Conservation (phyloP, 2,329 filamentous ascomycete species). For the Blastomyces emzantsi region DNA sequence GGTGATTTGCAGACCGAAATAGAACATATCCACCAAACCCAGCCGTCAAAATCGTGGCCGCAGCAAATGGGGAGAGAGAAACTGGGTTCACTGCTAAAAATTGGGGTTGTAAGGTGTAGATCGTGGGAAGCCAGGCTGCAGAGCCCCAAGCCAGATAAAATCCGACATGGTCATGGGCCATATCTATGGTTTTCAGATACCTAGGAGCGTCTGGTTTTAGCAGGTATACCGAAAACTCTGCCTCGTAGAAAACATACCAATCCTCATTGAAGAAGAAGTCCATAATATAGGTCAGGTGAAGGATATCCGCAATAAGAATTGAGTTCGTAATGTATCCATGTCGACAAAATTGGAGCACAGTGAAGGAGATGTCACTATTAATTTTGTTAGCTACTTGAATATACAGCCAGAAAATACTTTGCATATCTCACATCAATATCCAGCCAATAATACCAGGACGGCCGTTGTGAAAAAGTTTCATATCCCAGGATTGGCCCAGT, state of each 20-base stretch:
- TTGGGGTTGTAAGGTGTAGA: constrained; percentile 43
- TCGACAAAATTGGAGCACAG: constrained; percentile 36
- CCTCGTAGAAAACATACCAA: constrained; percentile 26
- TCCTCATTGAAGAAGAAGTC: constrained; percentile 45
- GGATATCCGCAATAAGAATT: constrained; percentile 37
- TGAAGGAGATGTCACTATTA: constrained; percentile 31
- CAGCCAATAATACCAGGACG: constrained; percentile 42
- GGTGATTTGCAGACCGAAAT: constrained; percentile 40
- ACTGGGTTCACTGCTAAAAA: constrained; percentile 39
- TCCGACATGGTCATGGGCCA: constrained; percentile 37
- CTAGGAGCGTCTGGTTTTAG: constrained; percentile 11
- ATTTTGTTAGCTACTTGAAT: not conserved
- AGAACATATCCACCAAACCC: constrained; percentile 36
- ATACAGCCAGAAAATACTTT: not conserved
- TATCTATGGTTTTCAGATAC: constrained; percentile 39
- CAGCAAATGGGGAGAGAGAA: constrained; percentile 21
- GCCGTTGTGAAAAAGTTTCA: constrained; percentile 43
- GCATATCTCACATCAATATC: constrained; percentile 35
- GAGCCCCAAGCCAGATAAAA: constrained; percentile 41
- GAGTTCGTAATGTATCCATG: constrained; percentile 35
- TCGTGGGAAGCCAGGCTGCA: constrained; percentile 38
- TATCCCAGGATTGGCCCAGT: constrained; percentile 36
- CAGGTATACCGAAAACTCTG: not conserved
- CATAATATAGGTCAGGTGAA: constrained; percentile 40
- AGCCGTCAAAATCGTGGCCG: constrained; percentile 22